Evolutionary conservation across 2,329 filamentous ascomycete species (phyloP), one percentile per base, ranked within the genome.

Genomic region (Westerdykella ornata): DNA sequence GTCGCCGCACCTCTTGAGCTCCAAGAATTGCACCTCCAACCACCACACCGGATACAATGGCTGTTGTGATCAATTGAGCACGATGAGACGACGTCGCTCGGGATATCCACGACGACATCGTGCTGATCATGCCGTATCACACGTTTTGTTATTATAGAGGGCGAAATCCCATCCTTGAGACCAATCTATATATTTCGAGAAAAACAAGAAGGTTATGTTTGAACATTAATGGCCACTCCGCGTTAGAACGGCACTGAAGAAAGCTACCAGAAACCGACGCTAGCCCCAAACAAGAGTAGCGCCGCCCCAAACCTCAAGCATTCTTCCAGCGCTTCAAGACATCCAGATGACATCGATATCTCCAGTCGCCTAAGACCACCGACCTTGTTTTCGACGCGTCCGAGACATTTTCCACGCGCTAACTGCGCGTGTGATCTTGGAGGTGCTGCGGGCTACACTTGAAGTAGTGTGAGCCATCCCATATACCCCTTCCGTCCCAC

Each of bases 31-130:
- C 70, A 49, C 71, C 69, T 4, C 68, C 71, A 18, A 74, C 71
- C 5, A 75, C 56, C 6, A 68, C 67, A 9, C 69, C 69, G 4
- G 73, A 74, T 8, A 73, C 62, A 16, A 86, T 70, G 2, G 86
- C 86, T 0, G 85, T 88, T 3, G 82, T 77, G 14, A 80, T 76
- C 28, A 92, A 70, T 62, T 88, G 85, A 32, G 71, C 64, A 53
- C 68, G 64, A 56, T 73, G 72, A 31, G 69, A 72, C 30, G 65
- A 61, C 4, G 67, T 66, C 22, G 66, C 59, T 37, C 68, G 61
- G 44, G 68, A 62, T 48, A 72, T 57, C 70, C 70, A 73, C 42
- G 65, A 67, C 51, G 68, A 68, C 70, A 72, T 72, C 16, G 48
- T 46, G 45, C 30, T 22, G 9, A 33, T 9, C 12, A 2, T 26